phyloP scores from a whole-genome alignment of 495 filamentous ascomycete genomes.

The Xeromyces bisporus region DNA sequence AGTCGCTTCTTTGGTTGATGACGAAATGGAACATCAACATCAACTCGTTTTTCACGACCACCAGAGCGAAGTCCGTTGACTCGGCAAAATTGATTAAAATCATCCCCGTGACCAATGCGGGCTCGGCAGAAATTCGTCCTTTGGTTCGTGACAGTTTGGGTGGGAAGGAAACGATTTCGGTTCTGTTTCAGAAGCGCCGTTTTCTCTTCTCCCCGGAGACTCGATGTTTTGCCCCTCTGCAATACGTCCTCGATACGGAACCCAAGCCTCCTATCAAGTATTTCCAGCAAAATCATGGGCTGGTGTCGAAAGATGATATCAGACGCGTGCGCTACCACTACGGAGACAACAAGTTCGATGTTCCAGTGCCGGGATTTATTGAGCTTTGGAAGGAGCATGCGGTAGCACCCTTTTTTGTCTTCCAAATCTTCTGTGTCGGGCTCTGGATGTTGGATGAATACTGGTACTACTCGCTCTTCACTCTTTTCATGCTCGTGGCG shows the following conservation, averaged over 20 bases:
- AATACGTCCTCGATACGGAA: constrained; percentile 70
- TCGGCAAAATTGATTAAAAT: constrained; percentile 86
- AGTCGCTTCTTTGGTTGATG: constrained; percentile 84
- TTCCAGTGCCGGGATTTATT: constrained; percentile 85
- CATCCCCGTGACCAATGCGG: constrained; percentile 77
- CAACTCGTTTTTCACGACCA: constrained; percentile 65
- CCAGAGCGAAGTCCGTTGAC: constrained; percentile 47
- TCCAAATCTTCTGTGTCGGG: constrained; percentile 96
- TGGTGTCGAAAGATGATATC: constrained; percentile 53
- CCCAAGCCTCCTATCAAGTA: constrained; percentile 57
- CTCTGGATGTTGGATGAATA: constrained; percentile 99
- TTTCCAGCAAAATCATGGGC: constrained; percentile 65
- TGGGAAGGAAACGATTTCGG: constrained; percentile 61
- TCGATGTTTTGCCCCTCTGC: constrained; percentile 58
- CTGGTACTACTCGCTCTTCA: constrained; percentile 99
- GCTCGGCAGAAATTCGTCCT: constrained; percentile 71
- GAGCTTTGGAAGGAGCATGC: constrained; percentile 98
- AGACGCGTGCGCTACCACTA: constrained; percentile 75
- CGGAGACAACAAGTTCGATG: constrained; percentile 93
- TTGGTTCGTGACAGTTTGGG: constrained; percentile 55
- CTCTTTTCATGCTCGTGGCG: constrained; percentile 89
- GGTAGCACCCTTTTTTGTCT: constrained; percentile 97
- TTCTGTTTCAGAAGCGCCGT: constrained; percentile 95
- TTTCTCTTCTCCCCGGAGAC: constrained; percentile 66
- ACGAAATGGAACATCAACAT: constrained; percentile 94